These are phyloP conservation scores for Iberis pinnata DNA, from an alignment of 345 rosid species.

Conservation along the genomic window DNA sequence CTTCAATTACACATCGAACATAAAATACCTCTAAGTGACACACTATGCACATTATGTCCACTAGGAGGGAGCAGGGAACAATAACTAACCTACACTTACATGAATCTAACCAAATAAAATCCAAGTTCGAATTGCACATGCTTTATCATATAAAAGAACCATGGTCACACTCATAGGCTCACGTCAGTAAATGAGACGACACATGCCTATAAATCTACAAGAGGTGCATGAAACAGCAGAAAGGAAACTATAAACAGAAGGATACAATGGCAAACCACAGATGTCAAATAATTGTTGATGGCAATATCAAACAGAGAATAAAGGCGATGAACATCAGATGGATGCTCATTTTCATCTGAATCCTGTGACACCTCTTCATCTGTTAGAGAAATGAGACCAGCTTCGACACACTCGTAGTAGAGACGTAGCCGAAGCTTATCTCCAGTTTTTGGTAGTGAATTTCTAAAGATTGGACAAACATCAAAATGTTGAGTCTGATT, in stretches of 20 bases:
- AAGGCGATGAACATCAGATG: constrained; percentile 71
- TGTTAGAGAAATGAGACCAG: constrained; percentile 61
- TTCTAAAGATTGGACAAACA: constrained; percentile 82
- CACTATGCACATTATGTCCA: constrained; percentile 2
- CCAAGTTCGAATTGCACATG: constrained; percentile 7
- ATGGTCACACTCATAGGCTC: neutral
- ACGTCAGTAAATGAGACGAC: constrained; percentile 3
- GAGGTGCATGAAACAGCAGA: constrained; percentile 4
- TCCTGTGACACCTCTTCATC: constrained; percentile 55
- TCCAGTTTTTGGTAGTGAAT: constrained; percentile 38
- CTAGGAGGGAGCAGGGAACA: neutral
- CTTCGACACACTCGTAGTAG: constrained; percentile 68
- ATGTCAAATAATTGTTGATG: constrained; percentile 72
- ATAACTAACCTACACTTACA: constrained; percentile 8
- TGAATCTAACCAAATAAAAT: neutral
- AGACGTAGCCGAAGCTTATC: constrained; percentile 56
- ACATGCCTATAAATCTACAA: constrained; percentile 6
- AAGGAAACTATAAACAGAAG: constrained; percentile 22
- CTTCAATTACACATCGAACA: constrained; percentile 9
- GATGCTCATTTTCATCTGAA: constrained; percentile 50
- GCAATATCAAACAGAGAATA: constrained; percentile 87
- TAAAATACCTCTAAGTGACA: too few relatives aligned
- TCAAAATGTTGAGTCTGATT: too few relatives aligned
- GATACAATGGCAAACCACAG: constrained; percentile 94
- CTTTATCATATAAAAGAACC: neutral